Percentiles rank a stretch among this genome's conserved stretches.
Evolutionary conservation across 2,329 filamentous ascomycete genomes (phyloP).

Genomic region (Emergomyces africanus): DNA sequence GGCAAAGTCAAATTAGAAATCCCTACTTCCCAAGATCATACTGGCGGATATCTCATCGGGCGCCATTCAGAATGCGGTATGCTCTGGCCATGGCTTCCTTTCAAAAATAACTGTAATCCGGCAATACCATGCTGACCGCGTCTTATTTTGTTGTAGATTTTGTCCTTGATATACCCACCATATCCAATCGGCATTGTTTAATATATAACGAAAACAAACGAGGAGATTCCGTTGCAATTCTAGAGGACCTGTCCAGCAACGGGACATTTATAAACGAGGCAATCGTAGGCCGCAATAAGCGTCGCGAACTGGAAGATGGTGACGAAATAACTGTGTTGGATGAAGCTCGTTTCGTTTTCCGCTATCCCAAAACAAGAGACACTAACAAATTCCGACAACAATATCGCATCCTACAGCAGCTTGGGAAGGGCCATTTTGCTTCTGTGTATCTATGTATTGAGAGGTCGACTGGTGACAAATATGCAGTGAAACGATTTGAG

Average conservation of each 20-base stretch:
- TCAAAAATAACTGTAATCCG: background rate
- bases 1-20: conserved; percentile 45
- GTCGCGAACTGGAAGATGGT: conserved; percentile 73
- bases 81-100: conserved; percentile 23
- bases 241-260: conserved; percentile 92
- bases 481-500: conserved; percentile 90
- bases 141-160: conserved; percentile 41
- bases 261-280: conserved; percentile 94
- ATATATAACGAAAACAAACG: conserved; percentile 44
- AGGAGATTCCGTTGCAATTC: conserved; percentile 51
- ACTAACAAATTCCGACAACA: conserved; percentile 74
- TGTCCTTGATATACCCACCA: conserved; percentile 59
- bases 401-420: conserved; percentile 69
- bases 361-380: conserved; percentile 64
- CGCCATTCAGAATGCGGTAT: conserved; percentile 86
- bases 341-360: conserved; percentile 78
- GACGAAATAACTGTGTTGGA: conserved; percentile 84
- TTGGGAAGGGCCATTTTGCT: conserved; percentile 92
- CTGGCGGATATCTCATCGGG: conserved; percentile 81
- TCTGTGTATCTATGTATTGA: conserved; percentile 87
- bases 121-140: background rate
- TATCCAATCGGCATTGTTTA: conserved; percentile 64
- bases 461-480: conserved; percentile 66
- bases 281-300: conserved; percentile 80
- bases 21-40: conserved; percentile 40